A percentile compares a stretch with the other conserved stretches of the same genome.
Evolutionary conservation across 345 rosid species (phyloP).

Genomic region (Sonneratia alba): DNA sequence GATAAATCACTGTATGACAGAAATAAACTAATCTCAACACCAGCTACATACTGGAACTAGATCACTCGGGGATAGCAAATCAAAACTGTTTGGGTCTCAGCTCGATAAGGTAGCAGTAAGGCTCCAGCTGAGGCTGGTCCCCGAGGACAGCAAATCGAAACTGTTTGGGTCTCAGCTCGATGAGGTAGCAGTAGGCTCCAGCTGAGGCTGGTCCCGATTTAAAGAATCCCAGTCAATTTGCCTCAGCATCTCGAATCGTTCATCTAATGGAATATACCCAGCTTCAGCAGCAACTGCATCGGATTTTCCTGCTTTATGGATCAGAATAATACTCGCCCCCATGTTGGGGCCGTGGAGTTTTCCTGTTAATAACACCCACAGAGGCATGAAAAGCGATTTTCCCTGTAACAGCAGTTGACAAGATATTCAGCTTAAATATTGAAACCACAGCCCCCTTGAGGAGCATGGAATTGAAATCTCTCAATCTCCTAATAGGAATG

Average conservation of each 20-base stretch:
- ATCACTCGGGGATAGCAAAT: too few species aligned
- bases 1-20: too few species aligned
- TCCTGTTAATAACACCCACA: conserved; percentile 70
- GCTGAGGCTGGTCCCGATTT: conserved; percentile 26
- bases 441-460: too few species aligned
- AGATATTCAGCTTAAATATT: not conserved
- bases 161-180: too few species aligned
- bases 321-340: conserved; percentile 48
- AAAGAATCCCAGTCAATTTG: conserved; percentile 57
- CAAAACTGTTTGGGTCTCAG: too few species aligned
- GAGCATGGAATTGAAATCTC: not conserved
- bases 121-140: conserved; percentile 16
- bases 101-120: too few species aligned
- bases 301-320: conserved; percentile 56
- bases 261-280: conserved; percentile 49
- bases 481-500: not conserved
- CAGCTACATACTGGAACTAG: too few species aligned
- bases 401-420: conserved; percentile 33
- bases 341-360: conserved; percentile 92
- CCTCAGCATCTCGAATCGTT: conserved; percentile 54
- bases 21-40: too few species aligned
- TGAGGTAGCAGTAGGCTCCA: too few species aligned
- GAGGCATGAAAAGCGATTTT: conserved; percentile 86
- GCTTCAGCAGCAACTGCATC: conserved; percentile 45
- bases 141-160: not conserved